Conservation (phyloP, 129 eudicot genomes). For the Chrysanthemum lavandulifolium region DNA sequence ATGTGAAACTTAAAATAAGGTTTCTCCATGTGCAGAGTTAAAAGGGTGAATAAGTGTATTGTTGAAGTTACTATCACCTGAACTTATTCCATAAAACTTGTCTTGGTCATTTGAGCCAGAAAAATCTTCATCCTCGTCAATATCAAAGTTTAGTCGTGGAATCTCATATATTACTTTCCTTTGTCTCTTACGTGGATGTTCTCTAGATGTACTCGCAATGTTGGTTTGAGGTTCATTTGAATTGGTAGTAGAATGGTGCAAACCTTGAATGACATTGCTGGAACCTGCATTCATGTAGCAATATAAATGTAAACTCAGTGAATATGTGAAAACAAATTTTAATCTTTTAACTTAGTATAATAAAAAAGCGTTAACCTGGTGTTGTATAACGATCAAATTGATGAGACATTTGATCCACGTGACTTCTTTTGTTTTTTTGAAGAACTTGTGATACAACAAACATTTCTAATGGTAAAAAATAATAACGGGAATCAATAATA, state of each 20-base stretch:
- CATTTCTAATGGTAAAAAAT: too few species aligned
- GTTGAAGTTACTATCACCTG: not conserved
- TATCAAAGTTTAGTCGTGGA: not conserved
- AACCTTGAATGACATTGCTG: not conserved
- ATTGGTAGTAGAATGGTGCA: not conserved
- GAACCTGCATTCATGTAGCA: not conserved
- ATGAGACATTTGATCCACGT: not conserved
- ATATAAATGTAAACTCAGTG: too few species aligned
- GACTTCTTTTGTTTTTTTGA: too few species aligned
- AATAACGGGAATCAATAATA: too few species aligned
- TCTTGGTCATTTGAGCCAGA: not conserved
- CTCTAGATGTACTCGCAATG: not conserved
- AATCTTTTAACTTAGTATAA: not conserved
- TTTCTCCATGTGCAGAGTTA: too few species aligned
- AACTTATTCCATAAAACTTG: not conserved
- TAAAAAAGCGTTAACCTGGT: not conserved
- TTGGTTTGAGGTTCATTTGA: not conserved
- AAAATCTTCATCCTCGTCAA: not conserved
- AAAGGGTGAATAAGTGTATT: too few species aligned
- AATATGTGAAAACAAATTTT: too few species aligned
- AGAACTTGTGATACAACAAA: too few species aligned
- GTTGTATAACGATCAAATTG: not conserved
- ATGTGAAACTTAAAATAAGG: too few species aligned
- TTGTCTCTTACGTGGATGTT: not conserved
- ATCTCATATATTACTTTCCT: not conserved